A percentile compares a stretch with the other conserved stretches of the same genome.
Evolutionary conservation across 78 protist genomes (phyloP).

Genomic region (Cavenderia fasciculata): DNA sequence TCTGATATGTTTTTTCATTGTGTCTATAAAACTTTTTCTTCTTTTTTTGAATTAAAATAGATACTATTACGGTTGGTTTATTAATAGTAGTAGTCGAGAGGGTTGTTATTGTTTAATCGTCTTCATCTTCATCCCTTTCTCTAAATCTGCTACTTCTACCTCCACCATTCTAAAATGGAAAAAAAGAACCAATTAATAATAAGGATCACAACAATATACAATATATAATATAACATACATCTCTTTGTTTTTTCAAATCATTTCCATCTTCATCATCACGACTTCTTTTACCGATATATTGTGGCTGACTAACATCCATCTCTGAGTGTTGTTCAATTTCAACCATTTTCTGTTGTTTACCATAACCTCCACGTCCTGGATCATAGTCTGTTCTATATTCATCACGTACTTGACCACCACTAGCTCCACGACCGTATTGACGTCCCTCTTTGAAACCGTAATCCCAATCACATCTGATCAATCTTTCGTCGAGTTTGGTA

Average conservation of each 20-base stretch:
- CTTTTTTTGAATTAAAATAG: too few species aligned
- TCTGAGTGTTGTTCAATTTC: conserved; percentile 7
- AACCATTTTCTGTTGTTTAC: conserved; percentile 66
- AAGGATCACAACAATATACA: not conserved
- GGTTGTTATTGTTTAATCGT: not conserved
- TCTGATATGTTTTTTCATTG: too few species aligned
- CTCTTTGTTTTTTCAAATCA: conserved; percentile 5
- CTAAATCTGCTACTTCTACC: conserved; percentile 9
- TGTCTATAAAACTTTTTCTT: too few species aligned
- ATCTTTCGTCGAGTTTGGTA: conserved; percentile 91
- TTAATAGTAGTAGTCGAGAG: too few species aligned
- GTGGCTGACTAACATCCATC: not conserved
- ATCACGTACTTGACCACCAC: conserved; percentile 90
- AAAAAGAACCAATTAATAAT: not conserved
- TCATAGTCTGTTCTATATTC: conserved; percentile 89
- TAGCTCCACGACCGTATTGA: conserved; percentile 96
- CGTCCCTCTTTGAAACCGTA: conserved; percentile 96
- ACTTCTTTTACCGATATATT: conserved; percentile 8
- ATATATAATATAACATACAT: not conserved
- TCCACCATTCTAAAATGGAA: conserved; percentile 14
- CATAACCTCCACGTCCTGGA: conserved; percentile 86
- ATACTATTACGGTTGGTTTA: too few species aligned
- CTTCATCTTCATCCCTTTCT: conserved; percentile 69
- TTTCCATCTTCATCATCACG: conserved; percentile 50
- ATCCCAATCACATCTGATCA: conserved; percentile 96